phyloP scores from a whole-genome alignment of 768 basidiomycete species.

The Leccinum longicurvipes region DNA sequence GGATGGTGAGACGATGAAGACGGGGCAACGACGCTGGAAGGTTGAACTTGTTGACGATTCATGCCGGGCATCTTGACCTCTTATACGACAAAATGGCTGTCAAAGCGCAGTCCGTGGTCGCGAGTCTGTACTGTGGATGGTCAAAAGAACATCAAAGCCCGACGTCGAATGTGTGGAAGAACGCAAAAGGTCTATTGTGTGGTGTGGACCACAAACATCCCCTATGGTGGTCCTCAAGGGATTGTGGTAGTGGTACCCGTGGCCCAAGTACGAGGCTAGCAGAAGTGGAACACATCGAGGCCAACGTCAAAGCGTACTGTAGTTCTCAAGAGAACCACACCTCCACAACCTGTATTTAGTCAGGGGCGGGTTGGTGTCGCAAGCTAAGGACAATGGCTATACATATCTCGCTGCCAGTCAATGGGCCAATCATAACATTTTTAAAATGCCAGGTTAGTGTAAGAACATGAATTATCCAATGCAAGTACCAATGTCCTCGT shows the following conservation, averaged over 20 bases:
- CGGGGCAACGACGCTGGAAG: background rate
- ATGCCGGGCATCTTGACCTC: background rate
- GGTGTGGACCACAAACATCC: background rate
- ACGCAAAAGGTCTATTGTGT: background rate
- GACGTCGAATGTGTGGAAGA: background rate
- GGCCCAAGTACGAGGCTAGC: slow-evolving; percentile 1
- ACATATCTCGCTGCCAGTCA: slow-evolving; percentile 2
- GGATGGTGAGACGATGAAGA: background rate
- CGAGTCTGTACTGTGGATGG: background rate
- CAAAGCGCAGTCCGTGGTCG: background rate
- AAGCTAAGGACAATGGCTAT: background rate
- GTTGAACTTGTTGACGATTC: background rate
- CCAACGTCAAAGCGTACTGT: background rate
- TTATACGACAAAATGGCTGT: slow-evolving; percentile 2
- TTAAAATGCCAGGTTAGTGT: background rate
- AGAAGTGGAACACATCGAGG: background rate
- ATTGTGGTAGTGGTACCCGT: background rate
- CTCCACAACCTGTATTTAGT: background rate
- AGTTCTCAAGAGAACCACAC: background rate
- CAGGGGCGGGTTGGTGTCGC: background rate
- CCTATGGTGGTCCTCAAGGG: background rate
- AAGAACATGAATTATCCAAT: background rate
- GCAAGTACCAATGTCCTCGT: slow-evolving; percentile 6
- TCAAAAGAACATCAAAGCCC: slow-evolving; percentile 5
- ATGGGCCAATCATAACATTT: slow-evolving; percentile 1